phyloP scores from a whole-genome alignment of 2,329 filamentous ascomycete genomes.

The Xylariomycetidae sp. region DNA sequence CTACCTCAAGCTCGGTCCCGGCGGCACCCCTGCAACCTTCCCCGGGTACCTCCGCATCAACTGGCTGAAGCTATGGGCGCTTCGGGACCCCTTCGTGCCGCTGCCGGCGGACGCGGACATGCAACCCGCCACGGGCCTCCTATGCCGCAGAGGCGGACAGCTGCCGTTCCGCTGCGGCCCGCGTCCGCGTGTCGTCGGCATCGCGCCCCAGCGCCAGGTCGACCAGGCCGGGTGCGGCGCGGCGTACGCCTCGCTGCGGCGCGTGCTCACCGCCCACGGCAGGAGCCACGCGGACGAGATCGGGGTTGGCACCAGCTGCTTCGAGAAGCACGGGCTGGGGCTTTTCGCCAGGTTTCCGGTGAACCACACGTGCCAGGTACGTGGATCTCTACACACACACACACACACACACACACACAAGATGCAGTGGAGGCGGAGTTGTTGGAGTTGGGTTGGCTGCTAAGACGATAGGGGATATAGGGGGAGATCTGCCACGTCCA shows the following conservation, averaged over 20 bases:
- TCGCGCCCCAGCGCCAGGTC: slow-evolving; percentile 75
- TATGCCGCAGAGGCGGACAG: slow-evolving; percentile 38
- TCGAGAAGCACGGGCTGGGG: slow-evolving; percentile 76
- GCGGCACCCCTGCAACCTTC: slow-evolving; percentile 71
- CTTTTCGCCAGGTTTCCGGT: slow-evolving; percentile 63
- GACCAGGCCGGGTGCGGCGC: slow-evolving; percentile 54
- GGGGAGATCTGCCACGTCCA: slow-evolving; percentile 84
- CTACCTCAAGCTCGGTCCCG: slow-evolving; percentile 72
- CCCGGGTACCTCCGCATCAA: slow-evolving; percentile 68
- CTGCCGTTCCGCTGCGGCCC: slow-evolving; percentile 58
- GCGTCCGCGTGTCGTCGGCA: slow-evolving; percentile 64
- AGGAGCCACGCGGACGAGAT: slow-evolving; percentile 39
- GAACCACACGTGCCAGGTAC: slow-evolving; percentile 65
- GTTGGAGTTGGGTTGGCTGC: too few relatives aligned
- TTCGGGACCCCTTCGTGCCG: slow-evolving; percentile 63
- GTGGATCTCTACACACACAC: too few relatives aligned
- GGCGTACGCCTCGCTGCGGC: slow-evolving; percentile 50
- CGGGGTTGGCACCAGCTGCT: slow-evolving; percentile 62
- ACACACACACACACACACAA: too few relatives aligned
- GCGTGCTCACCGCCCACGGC: slow-evolving; percentile 47
- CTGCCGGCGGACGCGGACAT: slow-evolving; percentile 45
- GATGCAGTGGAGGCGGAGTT: too few relatives aligned
- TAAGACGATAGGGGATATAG: too few relatives aligned
- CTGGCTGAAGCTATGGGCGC: slow-evolving; percentile 63
- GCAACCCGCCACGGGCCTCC: slow-evolving; percentile 52